Base-by-base conservation (phyloP, 1,284 basidiomycete genomes). In the Somion occarium region DNA sequence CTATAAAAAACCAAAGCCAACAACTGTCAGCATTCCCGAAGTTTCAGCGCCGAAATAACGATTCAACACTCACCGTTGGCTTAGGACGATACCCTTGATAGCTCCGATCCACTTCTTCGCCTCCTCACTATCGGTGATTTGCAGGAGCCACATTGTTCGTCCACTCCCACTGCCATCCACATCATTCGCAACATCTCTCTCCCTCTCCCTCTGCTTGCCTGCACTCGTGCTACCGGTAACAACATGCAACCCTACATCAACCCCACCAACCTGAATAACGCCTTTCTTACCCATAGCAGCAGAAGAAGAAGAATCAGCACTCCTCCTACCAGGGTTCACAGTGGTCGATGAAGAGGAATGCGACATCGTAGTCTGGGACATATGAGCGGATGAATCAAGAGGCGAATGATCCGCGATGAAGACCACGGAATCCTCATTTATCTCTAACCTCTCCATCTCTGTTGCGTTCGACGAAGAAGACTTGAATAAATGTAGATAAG, bases 401-500 rank as follows among this genome's bases (percentile, higher is more conserved):
- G 42, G 42, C 18, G 42, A 43, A 43, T n/a, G 24, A 46, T 89
- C 86, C 0, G 85, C 75, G 20, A 90, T 77, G 58, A 82, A 88
- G 5, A 86, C 82, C 43, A 84, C 80, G 46, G 82, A 87, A 41
- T 84, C 78, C 59, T 87, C 84, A 52, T 83, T 83, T 56, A 90
- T 85, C 61, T 83, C 81, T 25, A 90, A 64, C 42, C 87, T 72
- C 63, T 90, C 85, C 4, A 88, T 55, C 64, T 90, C 88, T 44
- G 70, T 76, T 50, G 88, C 85, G 18, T 83, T 80, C 11, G 71
- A 63, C 3, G 70, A 68, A 1, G 73, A 60, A 9, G 74, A 72
- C 61, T 87, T 87, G 71, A 90, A 90, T 27, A 90, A 62, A 63
- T 90, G 87, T 26, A 89, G 67, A 63, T 86, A 82, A 7, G 80